phyloP scores from a whole-genome alignment of 352 stramenopile species.

The Globisporangium nunn region DNA sequence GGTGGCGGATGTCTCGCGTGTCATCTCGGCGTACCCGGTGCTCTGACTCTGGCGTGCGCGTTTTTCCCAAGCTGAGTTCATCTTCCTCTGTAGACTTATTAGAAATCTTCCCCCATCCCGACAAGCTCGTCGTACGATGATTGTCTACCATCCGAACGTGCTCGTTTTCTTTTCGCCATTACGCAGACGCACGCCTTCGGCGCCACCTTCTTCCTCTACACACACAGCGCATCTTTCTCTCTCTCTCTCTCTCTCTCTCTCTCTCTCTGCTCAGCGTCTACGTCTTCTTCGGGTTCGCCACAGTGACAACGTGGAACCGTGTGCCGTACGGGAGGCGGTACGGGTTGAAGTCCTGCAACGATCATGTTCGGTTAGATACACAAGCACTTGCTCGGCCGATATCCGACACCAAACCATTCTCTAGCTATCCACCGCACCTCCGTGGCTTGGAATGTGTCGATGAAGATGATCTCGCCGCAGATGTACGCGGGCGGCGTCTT shows the following conservation, averaged over 20 bases:
- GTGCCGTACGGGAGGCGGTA: slow-evolving; percentile 70
- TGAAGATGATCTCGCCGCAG: slow-evolving; percentile 79
- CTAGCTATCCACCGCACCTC: slow-evolving; percentile 31
- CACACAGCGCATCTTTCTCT: no score
- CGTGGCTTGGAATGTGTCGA: slow-evolving; percentile 74
- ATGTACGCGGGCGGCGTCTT: slow-evolving; percentile 68
- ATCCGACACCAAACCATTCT: no score
- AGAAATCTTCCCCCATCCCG: background rate
- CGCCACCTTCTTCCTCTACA: no score
- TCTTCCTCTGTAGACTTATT: no score
- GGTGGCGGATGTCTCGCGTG: slow-evolving; percentile 40
- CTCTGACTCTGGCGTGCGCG: slow-evolving; percentile 11
- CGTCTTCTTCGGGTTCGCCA: slow-evolving; percentile 64
- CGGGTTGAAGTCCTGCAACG: slow-evolving; percentile 69
- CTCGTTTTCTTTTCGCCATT: background rate
- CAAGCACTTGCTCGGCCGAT: no score
- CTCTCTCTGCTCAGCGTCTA: slow-evolving; percentile 14
- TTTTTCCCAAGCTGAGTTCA: no score
- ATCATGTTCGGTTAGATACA: background rate
- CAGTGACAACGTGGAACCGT: slow-evolving; percentile 73
- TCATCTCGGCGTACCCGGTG: slow-evolving; percentile 41
- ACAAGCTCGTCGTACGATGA: background rate
- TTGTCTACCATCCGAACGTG: background rate
- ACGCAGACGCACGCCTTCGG: no score
- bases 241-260: background rate